Percentiles rank a stretch among this genome's conserved stretches.
phyloP scores from a whole-genome alignment of 371 early-diverging fungal genomes.

The Syncephalastrum racemosum region DNA sequence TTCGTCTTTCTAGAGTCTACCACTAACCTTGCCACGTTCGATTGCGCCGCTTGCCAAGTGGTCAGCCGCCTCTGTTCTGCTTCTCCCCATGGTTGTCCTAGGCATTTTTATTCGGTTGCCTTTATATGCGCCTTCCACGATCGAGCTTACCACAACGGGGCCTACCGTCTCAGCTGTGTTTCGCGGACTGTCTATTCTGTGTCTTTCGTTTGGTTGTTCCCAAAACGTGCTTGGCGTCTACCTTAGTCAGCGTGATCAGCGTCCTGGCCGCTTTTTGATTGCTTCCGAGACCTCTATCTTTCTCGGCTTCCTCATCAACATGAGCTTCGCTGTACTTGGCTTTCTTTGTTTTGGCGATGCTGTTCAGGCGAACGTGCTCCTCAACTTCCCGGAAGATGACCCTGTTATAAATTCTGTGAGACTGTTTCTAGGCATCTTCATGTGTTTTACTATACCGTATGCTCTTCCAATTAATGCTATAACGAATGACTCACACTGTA shows the following conservation, averaged over 20 bases:
- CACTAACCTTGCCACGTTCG: conserved; percentile 51
- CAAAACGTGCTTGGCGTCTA: conserved; percentile 55
- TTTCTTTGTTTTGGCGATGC: conserved; percentile 52
- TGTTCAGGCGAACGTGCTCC: conserved; percentile 50
- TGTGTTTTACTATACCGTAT: conserved; percentile 51
- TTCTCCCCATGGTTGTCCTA: conserved; percentile 43
- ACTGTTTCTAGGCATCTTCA: conserved; percentile 40
- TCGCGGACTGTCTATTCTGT: conserved; percentile 50
- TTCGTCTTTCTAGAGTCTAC: conserved; percentile 30
- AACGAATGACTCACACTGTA: not conserved
- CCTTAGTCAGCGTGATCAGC: conserved; percentile 34
- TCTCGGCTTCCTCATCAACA: conserved; percentile 44
- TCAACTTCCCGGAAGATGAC: conserved; percentile 52
- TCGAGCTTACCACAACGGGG: conserved; percentile 35
- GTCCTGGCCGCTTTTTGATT: conserved; percentile 37
- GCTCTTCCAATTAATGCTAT: conserved; percentile 14
- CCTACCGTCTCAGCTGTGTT: conserved; percentile 21
- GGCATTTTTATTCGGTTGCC: conserved; percentile 44
- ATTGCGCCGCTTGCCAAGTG: conserved; percentile 47
- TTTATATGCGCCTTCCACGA: conserved; percentile 41
- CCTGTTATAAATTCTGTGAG: conserved; percentile 48
- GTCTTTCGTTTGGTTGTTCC: conserved; percentile 51
- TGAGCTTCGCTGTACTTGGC: conserved; percentile 51
- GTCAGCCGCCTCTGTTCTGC: conserved; percentile 46
- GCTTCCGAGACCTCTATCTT: conserved; percentile 37